A percentile compares a stretch with the other conserved stretches of the same genome.
phyloP scores from a whole-genome alignment of 2,329 filamentous ascomycete genomes.

The Calonectria leucothoes region DNA sequence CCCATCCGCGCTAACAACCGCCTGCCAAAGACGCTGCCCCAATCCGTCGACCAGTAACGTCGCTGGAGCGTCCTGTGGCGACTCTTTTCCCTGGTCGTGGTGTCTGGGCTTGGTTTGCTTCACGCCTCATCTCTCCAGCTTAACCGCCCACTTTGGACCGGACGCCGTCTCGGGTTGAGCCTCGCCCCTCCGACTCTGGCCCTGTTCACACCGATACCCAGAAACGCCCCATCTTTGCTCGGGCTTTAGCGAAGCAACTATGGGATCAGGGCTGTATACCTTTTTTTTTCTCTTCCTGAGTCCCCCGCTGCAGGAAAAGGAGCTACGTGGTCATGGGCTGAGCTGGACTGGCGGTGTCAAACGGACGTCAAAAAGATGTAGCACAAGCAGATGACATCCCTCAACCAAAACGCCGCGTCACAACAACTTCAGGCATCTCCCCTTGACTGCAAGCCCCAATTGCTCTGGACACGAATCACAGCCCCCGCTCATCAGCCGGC shows the following conservation, averaged over 20 bases:
- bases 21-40: slow-evolving; percentile 23
- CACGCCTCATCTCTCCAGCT: slow-evolving; percentile 25
- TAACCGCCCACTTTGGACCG: background rate
- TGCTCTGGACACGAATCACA: slow-evolving; percentile 17
- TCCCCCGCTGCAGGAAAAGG: background rate
- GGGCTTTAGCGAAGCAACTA: background rate
- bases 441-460: slow-evolving; percentile 4
- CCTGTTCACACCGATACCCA: background rate
- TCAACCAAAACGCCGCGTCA: slow-evolving; percentile 19
- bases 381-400: background rate
- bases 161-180: background rate
- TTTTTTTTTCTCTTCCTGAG: background rate
- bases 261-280: background rate
- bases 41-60: slow-evolving; percentile 35
- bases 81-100: slow-evolving; percentile 24
- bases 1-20: slow-evolving; percentile 36
- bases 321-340: slow-evolving; percentile 18
- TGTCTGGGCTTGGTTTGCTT: slow-evolving; percentile 35
- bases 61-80: slow-evolving; percentile 28
- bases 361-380: background rate
- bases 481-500: slow-evolving; percentile 5
- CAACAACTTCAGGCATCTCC: slow-evolving; percentile 10
- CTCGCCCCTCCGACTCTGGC: background rate
- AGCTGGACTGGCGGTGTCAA: slow-evolving; percentile 14
- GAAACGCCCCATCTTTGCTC: background rate